Base-by-base conservation (phyloP, 257 asterid species). In the Solanum okadae region DNA sequence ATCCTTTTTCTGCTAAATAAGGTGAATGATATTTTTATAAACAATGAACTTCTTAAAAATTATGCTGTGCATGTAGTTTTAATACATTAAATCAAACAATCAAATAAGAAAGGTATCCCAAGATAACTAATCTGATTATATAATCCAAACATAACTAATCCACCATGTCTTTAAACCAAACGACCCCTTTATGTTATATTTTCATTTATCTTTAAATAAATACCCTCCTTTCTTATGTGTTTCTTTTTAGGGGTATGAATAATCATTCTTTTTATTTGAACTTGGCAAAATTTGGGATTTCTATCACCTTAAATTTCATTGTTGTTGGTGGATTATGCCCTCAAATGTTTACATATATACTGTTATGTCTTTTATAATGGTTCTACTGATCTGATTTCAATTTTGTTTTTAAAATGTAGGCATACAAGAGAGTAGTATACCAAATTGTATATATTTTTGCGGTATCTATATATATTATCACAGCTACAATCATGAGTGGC, bases 401-500 rank as follows among this genome's bases (percentile, higher is more conserved):
- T 81, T 56, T 81, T 81, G 9, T 46, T 81, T 81, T 29, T 6
- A 16, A 81, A 10, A 3, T 81, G 86, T 29, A 81, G 86, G 86
- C 38, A 81, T 46, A 8, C 10, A 81, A 46, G 16, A 81, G 40
- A 81, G 68, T 46, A 81, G 14, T 46, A 29, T 44, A 44, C 38
- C 52, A 79, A 14, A 44, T 79, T 27, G 67, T 79, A 79, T 14
- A 79, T 79, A 79, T 42, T 44, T 79, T 42, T 0, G n/a, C 38
- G 67, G 38, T 79, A 27, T 81, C 70, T 79, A 44, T 18, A 77
- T 44, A 16, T 18, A 77, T 23, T 81, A 46, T 81, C 86, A 49
- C 68, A 46, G 18, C 40, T 46, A 31, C 91, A 86, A 86, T 88
- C 88, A 92, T 89, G 92, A 92, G 93, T 90, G 99, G 93, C 93